A percentile compares a stretch with the other conserved stretches of the same genome.
These are phyloP conservation scores for Medicago ruthenica DNA, from an alignment of 306 rosid species.

Conservation along the genomic window DNA sequence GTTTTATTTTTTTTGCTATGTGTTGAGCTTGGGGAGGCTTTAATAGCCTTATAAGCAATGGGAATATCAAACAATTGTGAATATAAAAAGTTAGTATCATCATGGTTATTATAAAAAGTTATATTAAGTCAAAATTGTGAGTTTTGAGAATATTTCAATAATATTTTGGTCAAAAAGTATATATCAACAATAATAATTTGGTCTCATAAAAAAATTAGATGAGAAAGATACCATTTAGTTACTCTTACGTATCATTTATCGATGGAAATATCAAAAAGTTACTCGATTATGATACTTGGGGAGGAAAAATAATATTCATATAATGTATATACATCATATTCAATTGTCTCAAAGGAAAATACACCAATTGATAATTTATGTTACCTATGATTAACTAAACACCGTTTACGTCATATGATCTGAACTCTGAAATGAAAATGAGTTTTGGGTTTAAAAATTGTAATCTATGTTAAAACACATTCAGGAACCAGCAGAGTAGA, in stretches of 20 bases:
- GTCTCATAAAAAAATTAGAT: too few species aligned
- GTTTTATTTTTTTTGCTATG: not conserved
- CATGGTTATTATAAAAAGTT: not conserved
- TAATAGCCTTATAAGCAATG: conserved; percentile 18
- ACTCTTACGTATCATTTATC: too few species aligned
- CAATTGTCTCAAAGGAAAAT: not conserved
- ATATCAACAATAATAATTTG: too few species aligned
- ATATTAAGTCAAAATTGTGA: not conserved
- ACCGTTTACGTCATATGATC: not conserved
- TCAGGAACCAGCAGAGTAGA: not conserved
- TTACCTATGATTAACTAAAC: not conserved
- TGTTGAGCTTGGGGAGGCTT: conserved; percentile 25
- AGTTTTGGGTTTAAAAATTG: conserved; percentile 3
- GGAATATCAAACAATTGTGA: too few species aligned
- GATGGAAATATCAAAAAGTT: too few species aligned
- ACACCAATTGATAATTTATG: conserved; percentile 15
- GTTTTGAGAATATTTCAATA: not conserved
- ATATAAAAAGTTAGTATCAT: not conserved
- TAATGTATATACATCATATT: too few species aligned
- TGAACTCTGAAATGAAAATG: conserved; percentile 18
- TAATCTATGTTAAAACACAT: conserved; percentile 1
- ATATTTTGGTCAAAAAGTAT: not conserved
- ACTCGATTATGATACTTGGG: too few species aligned
- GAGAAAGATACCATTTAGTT: too few species aligned
- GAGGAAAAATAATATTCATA: too few species aligned